Base-by-base conservation (phyloP, 163 green algal species). In the Prototheca cutis region DNA sequence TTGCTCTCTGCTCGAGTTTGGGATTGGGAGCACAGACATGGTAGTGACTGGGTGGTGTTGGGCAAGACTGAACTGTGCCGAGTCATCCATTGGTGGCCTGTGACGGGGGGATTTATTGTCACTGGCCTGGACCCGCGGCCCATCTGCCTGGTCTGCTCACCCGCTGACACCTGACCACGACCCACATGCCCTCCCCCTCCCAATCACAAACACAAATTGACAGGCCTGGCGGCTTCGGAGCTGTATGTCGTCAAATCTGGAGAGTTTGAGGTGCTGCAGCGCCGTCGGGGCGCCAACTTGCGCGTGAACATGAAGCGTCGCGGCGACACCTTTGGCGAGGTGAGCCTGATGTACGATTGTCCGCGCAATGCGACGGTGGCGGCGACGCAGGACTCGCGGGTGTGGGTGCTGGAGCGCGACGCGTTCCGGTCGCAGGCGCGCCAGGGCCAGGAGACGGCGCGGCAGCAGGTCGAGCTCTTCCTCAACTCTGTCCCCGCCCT, bases 401-500 rank as follows among this genome's bases (percentile, higher is more conserved):
- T 96, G 10, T 96, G 87, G 86, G 86, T 95, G 28, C 76, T 97
- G 49, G 82, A 93, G 59, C 79, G 90, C 17, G 74, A 87, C 19
- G 70, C 80, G 4, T 92, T 96, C 71, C 78, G 84, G 65, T 76
- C 87, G 49, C 86, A 85, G 68, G 72, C 91, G 48, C 78, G 76
- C 15, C 78, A 89, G 66, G 66, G 71, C 33, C 73, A 87, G 33
- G 78, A 88, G 67, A 79, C 57, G 10, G 75, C 84, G 53, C 75
- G 76, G 0, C 61, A 45, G 6, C 79, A 93, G 69, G 70, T 92
- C 27, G 87, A 95, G 80, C 69, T 97, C 10, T 97, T 97, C 69
- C 65, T 96, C 8, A 95, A 97, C 83, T 85, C 70, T 31, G 90
- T 97, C 31, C 84, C 87, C 10, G 82, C 95, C 51, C 74, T 97